A percentile compares a stretch with the other conserved stretches of the same genome.
These are phyloP conservation scores for Tuber indicum DNA, from an alignment of 495 filamentous ascomycete species.

Conservation along the genomic window DNA sequence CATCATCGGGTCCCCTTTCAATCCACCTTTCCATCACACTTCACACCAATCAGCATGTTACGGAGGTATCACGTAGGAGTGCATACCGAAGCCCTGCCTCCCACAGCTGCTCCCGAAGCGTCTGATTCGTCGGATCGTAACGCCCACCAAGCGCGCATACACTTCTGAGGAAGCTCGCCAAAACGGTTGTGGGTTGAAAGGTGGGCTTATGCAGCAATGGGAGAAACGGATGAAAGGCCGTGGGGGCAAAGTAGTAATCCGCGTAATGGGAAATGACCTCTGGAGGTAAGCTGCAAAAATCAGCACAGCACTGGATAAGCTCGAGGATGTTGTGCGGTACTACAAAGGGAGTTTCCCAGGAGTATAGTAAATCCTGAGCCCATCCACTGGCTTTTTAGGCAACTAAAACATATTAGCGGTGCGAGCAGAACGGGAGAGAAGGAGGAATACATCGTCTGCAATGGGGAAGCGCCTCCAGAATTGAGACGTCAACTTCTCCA, in stretches of 20 bases:
- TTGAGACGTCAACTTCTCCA: constrained; percentile 29
- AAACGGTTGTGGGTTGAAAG: constrained; percentile 31
- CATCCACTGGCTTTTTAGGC: constrained; percentile 32
- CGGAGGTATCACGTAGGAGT: background rate
- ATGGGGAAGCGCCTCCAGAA: constrained; percentile 29
- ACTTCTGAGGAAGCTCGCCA: constrained; percentile 38
- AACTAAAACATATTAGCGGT: constrained; percentile 13
- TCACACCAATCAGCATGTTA: constrained; percentile 11
- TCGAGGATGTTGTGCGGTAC: background rate
- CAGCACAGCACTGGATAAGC: background rate
- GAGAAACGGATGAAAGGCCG: constrained; percentile 36
- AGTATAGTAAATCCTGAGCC: constrained; percentile 32
- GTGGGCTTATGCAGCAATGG: constrained; percentile 37
- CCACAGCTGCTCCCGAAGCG: constrained; percentile 35
- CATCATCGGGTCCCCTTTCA: constrained; percentile 31
- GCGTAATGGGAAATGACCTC: constrained; percentile 35
- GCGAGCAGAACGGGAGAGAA: constrained; percentile 4
- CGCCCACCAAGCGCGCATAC: constrained; percentile 33
- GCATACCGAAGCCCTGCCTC: constrained; percentile 37
- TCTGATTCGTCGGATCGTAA: constrained; percentile 39
- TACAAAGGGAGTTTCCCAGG: constrained; percentile 38
- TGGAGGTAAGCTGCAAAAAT: constrained; percentile 33
- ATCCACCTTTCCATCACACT: constrained; percentile 40
- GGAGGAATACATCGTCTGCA: constrained; percentile 31
- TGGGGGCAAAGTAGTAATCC: constrained; percentile 36